These are phyloP conservation scores for Phytophthora kernoviae DNA, from an alignment of 352 stramenopile genomes.

Conservation along the genomic window DNA sequence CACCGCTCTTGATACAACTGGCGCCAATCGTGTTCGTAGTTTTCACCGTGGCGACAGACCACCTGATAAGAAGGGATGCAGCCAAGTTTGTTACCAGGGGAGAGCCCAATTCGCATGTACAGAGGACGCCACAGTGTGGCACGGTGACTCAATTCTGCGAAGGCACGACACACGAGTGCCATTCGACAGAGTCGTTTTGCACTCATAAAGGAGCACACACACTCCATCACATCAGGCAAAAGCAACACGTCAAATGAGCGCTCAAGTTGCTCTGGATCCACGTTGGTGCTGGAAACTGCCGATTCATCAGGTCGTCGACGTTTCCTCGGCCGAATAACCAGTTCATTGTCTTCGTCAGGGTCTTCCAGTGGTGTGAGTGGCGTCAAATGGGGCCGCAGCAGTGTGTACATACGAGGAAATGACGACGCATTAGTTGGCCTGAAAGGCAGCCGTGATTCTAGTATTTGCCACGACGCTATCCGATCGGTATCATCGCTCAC, in stretches of 20 bases:
- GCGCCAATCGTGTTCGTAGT: slow-evolving; percentile 45
- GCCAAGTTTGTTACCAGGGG: slow-evolving; percentile 10
- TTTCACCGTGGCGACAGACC: slow-evolving; percentile 30
- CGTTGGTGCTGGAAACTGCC: neutral
- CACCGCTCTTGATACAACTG: slow-evolving; percentile 34
- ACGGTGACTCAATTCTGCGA: slow-evolving; percentile 42
- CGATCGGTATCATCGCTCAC: slow-evolving; percentile 4
- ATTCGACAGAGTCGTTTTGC: slow-evolving; percentile 71
- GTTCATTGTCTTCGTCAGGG: slow-evolving; percentile 11
- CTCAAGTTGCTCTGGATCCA: slow-evolving; percentile 42
- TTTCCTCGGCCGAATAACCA: slow-evolving; percentile 12
- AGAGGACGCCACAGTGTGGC: slow-evolving; percentile 47
- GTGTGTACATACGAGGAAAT: slow-evolving; percentile 32
- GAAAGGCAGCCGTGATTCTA: slow-evolving; percentile 7
- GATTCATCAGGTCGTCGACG: slow-evolving; percentile 12
- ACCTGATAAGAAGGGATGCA: slow-evolving; percentile 14
- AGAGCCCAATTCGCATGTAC: slow-evolving; percentile 30
- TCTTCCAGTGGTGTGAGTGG: slow-evolving; percentile 11
- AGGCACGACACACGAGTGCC: slow-evolving; percentile 51
- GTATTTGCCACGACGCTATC: slow-evolving; percentile 16
- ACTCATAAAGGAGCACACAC: slow-evolving; percentile 72
- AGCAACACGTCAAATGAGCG: slow-evolving; percentile 56
- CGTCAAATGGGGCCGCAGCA: slow-evolving; percentile 36
- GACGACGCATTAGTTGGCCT: slow-evolving; percentile 3
- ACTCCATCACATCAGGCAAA: slow-evolving; percentile 69